phyloP scores from a whole-genome alignment of 2,329 filamentous ascomycete genomes.

The Cladosporium sp. region DNA sequence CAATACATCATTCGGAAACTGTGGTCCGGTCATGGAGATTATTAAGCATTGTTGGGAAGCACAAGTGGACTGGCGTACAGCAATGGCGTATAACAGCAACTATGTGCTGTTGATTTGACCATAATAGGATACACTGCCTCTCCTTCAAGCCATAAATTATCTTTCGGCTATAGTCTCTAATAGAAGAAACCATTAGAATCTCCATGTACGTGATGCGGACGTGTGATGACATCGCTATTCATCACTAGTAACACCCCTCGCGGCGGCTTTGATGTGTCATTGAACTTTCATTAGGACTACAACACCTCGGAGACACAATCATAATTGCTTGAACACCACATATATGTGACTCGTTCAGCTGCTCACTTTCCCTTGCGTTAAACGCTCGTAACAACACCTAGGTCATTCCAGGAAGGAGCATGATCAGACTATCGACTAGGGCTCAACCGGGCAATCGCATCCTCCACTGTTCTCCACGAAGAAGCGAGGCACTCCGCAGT shows the following conservation, averaged over 20 bases:
- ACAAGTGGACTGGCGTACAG: background rate
- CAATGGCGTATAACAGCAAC: background rate
- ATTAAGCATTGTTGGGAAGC: background rate
- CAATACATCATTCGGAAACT: constrained; percentile 1
- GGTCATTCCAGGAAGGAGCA: background rate
- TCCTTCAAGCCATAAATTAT: background rate
- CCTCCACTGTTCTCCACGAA: constrained; percentile 10
- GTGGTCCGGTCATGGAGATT: background rate
- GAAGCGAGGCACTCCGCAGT: background rate
- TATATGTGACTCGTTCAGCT: background rate
- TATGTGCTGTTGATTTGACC: background rate
- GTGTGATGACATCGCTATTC: background rate
- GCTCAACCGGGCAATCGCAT: constrained; percentile 6
- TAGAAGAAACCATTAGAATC: background rate
- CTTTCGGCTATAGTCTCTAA: background rate
- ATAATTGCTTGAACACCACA: background rate
- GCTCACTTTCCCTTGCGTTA: background rate
- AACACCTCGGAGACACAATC: background rate
- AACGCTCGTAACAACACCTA: background rate
- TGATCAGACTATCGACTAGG: background rate
- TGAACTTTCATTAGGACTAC: background rate
- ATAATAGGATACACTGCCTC: background rate
- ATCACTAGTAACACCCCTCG: background rate
- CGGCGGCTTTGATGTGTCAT: background rate
- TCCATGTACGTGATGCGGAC: background rate